Evolutionary conservation across 228 moss, liverwort and hornwort species (phyloP).

Genomic region (Sphagnum fallax): DNA sequence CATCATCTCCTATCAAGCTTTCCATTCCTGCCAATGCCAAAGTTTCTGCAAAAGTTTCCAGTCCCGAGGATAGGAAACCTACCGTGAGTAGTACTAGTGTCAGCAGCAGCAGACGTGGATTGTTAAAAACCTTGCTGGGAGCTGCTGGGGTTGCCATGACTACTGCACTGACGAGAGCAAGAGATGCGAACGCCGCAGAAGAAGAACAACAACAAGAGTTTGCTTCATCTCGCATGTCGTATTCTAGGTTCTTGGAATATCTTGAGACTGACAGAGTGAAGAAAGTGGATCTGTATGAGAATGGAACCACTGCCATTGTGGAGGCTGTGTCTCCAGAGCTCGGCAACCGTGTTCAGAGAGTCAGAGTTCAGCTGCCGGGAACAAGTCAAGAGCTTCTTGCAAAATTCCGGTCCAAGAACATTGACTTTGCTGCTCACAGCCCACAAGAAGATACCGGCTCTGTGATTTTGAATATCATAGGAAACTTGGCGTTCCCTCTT

Average conservation of each 20-base stretch:
- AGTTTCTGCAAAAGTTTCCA: background rate
- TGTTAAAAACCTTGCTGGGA: slow-evolving; percentile 37
- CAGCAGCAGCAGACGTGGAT: slow-evolving; percentile 19
- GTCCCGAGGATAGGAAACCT: too few relatives aligned
- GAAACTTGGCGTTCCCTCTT: slow-evolving; percentile 50
- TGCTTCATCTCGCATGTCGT: slow-evolving; percentile 50
- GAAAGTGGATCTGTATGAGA: slow-evolving; percentile 59
- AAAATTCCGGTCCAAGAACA: slow-evolving; percentile 53
- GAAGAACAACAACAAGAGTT: slow-evolving; percentile 29
- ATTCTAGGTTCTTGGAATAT: slow-evolving; percentile 55
- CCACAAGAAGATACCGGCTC: slow-evolving; percentile 43
- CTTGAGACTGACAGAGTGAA: slow-evolving; percentile 50
- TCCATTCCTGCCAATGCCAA: background rate
- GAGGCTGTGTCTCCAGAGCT: slow-evolving; percentile 57
- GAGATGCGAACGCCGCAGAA: slow-evolving; percentile 37
- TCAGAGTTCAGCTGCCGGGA: slow-evolving; percentile 49
- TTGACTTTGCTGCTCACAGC: slow-evolving; percentile 50
- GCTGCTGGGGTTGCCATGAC: slow-evolving; percentile 24
- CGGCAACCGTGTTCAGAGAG: slow-evolving; percentile 50
- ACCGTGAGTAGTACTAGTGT: slow-evolving; percentile 3
- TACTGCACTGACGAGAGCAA: slow-evolving; percentile 12
- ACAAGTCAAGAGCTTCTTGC: slow-evolving; percentile 43
- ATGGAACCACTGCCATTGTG: slow-evolving; percentile 55
- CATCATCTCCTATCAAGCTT: background rate
- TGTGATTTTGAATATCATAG: slow-evolving; percentile 35